Conservation (phyloP, 768 basidiomycete genomes). For the Nevesoporus exiguus region DNA sequence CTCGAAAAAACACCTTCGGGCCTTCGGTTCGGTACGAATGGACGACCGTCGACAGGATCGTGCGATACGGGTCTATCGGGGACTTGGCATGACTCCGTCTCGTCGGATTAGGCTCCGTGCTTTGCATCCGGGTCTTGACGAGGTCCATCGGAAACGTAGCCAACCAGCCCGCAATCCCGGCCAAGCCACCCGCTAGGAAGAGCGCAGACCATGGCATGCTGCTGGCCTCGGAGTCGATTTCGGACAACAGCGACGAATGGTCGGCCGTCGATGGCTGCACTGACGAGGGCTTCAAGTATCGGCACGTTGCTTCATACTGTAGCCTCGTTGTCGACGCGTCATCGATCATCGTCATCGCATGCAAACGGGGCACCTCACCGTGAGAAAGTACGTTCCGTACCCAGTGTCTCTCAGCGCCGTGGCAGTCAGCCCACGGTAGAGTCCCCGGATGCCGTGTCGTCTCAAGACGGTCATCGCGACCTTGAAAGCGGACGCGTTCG, state of each 20-base stretch:
- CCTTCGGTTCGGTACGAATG: constrained; percentile 67
- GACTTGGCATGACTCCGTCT: background rate
- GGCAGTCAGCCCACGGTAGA: constrained; percentile 73
- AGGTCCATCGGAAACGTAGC: constrained; percentile 87
- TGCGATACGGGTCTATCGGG: constrained; percentile 52
- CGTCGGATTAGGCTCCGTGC: constrained; percentile 22
- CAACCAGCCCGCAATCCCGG: constrained; percentile 76
- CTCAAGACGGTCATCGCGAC: constrained; percentile 57
- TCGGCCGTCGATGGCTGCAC: constrained; percentile 10
- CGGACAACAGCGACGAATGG: constrained; percentile 38
- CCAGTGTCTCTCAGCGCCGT: constrained; percentile 77
- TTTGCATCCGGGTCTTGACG: constrained; percentile 86
- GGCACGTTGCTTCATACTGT: constrained; percentile 64
- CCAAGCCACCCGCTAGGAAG: constrained; percentile 70
- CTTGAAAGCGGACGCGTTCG: constrained; percentile 44
- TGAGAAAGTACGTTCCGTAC: constrained; percentile 83
- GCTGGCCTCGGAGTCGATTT: constrained; percentile 37
- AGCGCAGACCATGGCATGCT: constrained; percentile 52
- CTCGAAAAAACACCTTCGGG: constrained; percentile 65
- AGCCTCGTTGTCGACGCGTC: constrained; percentile 7
- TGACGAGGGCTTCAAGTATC: constrained; percentile 38
- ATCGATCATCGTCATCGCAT: background rate
- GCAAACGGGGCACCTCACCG: constrained; percentile 43
- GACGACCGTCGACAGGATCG: constrained; percentile 53
- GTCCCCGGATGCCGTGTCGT: constrained; percentile 54